A percentile compares a stretch with the other conserved stretches of the same genome.
These are phyloP conservation scores for Candida glaebosa DNA, from an alignment of 805 yeast species.

Conservation along the genomic window DNA sequence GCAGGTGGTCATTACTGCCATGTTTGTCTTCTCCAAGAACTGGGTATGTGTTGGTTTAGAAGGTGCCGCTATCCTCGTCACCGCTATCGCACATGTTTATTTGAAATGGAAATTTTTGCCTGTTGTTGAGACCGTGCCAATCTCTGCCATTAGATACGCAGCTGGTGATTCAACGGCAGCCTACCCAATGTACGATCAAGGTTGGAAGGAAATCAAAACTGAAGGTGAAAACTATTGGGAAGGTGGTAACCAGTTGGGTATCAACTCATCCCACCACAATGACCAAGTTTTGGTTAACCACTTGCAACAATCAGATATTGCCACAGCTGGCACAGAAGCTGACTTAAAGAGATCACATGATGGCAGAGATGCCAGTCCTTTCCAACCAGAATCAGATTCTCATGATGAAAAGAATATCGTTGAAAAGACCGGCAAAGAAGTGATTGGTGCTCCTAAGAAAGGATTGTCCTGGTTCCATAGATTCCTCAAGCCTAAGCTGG, in stretches of 20 bases:
- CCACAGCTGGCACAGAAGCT: slow-evolving; percentile 8
- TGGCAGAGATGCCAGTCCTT: background rate
- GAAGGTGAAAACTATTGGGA: slow-evolving; percentile 49
- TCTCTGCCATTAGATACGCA: slow-evolving; percentile 54
- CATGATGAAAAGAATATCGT: slow-evolving; percentile 18
- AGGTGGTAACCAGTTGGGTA: slow-evolving; percentile 42
- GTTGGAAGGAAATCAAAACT: slow-evolving; percentile 51
- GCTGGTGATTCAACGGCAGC: slow-evolving; percentile 37
- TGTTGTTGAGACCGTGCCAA: slow-evolving; percentile 64
- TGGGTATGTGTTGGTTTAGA: slow-evolving; percentile 79
- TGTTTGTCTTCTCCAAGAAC: slow-evolving; percentile 72
- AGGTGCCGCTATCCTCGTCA: slow-evolving; percentile 53
- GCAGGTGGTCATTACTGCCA: slow-evolving; percentile 64
- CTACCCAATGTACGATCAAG: slow-evolving; percentile 69
- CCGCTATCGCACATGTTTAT: slow-evolving; percentile 58
- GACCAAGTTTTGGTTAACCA: slow-evolving; percentile 17
- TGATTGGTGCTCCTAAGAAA: slow-evolving; percentile 15
- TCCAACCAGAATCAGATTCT: slow-evolving; percentile 14
- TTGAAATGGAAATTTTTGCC: slow-evolving; percentile 59
- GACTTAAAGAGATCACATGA: background rate
- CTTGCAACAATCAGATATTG: slow-evolving; percentile 8
- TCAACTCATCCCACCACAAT: slow-evolving; percentile 13
- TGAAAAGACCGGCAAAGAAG: slow-evolving; percentile 14
- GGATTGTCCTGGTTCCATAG: slow-evolving; percentile 30
- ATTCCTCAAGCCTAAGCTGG: slow-evolving; percentile 47